Evolutionary conservation across 1,284 basidiomycete genomes (phyloP).

Genomic region (Lignosus rhinocerotis): DNA sequence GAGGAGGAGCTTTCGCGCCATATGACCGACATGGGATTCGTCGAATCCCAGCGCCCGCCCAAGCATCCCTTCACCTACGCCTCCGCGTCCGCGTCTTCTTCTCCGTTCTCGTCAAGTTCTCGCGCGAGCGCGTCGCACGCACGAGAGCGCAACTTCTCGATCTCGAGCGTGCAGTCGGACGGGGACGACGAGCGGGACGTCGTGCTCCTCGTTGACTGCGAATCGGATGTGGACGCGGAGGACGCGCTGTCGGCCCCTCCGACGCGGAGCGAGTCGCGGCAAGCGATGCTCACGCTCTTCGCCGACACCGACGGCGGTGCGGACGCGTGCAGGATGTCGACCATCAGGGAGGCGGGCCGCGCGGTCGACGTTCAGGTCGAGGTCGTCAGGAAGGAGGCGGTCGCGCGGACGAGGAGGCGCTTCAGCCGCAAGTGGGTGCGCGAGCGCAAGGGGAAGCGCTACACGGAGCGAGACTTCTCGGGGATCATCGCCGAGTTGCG

Average conservation of each 20-base stretch:
- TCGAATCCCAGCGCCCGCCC: constrained; percentile 8
- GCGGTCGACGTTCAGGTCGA: constrained; percentile 13
- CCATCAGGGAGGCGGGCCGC: not conserved
- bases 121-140: not conserved
- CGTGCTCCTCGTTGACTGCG: constrained; percentile 16
- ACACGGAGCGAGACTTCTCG: constrained; percentile 21
- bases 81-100: not conserved
- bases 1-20: constrained; percentile 19
- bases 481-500: constrained; percentile 19
- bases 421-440: constrained; percentile 26
- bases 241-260: not conserved
- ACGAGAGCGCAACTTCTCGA: constrained; percentile 6
- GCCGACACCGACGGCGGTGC: not conserved
- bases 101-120: not conserved
- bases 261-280: constrained; percentile 15
- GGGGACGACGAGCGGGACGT: constrained; percentile 17
- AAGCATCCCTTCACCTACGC: not conserved
- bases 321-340: not conserved
- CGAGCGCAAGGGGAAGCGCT: constrained; percentile 23
- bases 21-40: constrained; percentile 22
- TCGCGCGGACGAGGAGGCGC: constrained; percentile 19
- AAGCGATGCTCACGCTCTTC: constrained; percentile 19
- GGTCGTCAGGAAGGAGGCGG: constrained; percentile 15
- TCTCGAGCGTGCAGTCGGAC: constrained; percentile 7
- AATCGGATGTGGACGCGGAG: constrained; percentile 7